Base-by-base conservation (phyloP, 495 filamentous ascomycete genomes). In the Hyaloscypha variabilis region DNA sequence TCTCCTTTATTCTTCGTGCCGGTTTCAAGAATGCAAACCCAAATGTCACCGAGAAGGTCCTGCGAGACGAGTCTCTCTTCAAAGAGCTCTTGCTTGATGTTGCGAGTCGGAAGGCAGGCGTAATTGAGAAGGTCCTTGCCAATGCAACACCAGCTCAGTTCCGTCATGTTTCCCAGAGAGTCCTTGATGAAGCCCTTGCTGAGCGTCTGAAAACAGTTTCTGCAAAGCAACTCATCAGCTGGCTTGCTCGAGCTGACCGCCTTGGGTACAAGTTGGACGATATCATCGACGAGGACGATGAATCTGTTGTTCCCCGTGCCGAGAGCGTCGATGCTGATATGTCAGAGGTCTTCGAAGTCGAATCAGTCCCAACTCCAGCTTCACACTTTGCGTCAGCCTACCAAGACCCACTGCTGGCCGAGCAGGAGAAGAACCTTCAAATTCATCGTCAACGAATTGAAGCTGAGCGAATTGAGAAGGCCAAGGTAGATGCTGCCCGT, bases 191-290 rank as follows among this genome's bases (percentile, higher is more conserved):
- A 29, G 31, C 30, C 1, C 1, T 66, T 25, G 53, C 26, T 29
- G 10, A 59, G 23, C 54, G 63, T 2, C 14, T 68, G 3, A 62
- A 66, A 26, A 30, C 26, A 23, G 55, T 50, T 39, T 51, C 60
- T 26, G 63, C 62, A 1, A 59, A 56, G n/a, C 19, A 58, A 21
- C 30, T 72, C 6, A 51, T 72, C 25, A 28, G 19, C 3, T 68
- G 59, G 65, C 62, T 72, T n/a, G 65, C 65, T 53, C 28, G 42
- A 11, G 62, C 26, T 3, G 56, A 62, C 5, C 52, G 71, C 34
- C 42, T 72, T n/a, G 71, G 71, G 13, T 72, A 63, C 39, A 31
- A 50, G 21, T 6, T 36, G 19, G 63, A 66, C 21, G 71, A 72
- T 53, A 56, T 63, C 5, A 26, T 72, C 21, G 63, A 60, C 17